phyloP scores from a whole-genome alignment of 2,329 filamentous ascomycete species.

The Cladosporium oxysporum region DNA sequence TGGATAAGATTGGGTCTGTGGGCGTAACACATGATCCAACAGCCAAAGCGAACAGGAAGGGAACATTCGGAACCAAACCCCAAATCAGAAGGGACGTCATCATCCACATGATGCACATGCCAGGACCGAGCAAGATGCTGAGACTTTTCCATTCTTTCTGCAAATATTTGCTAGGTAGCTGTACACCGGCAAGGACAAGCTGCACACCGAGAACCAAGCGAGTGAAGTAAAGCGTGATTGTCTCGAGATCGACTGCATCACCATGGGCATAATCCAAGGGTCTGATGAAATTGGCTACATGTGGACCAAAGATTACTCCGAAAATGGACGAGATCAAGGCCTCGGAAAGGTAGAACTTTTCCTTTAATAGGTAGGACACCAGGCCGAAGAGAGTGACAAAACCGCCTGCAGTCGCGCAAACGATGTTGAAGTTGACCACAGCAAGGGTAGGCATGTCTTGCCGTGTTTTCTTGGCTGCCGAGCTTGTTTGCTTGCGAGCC shows the following conservation, averaged over 20 bases:
- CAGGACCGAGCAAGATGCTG: slow-evolving; percentile 73
- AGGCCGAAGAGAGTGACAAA: slow-evolving; percentile 90
- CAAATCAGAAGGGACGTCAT: slow-evolving; percentile 77
- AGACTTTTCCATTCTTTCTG: slow-evolving; percentile 76
- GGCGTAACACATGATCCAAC: slow-evolving; percentile 87
- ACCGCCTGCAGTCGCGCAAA: slow-evolving; percentile 76
- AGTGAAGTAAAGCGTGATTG: slow-evolving; percentile 79
- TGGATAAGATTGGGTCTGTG: slow-evolving; percentile 84
- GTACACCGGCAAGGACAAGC: slow-evolving; percentile 83
- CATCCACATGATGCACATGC: slow-evolving; percentile 87
- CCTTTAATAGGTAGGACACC: slow-evolving; percentile 86
- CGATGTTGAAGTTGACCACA: slow-evolving; percentile 79
- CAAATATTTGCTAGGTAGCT: slow-evolving; percentile 82
- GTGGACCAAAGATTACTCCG: slow-evolving; percentile 76
- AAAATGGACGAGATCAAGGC: slow-evolving; percentile 83
- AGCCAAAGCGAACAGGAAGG: slow-evolving; percentile 75
- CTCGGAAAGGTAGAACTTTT: slow-evolving; percentile 88
- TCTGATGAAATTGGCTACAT: slow-evolving; percentile 73
- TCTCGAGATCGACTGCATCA: slow-evolving; percentile 60
- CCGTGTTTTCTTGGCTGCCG: not conserved
- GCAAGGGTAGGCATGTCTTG: slow-evolving; percentile 61
- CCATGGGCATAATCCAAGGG: slow-evolving; percentile 71
- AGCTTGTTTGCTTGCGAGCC: not conserved
- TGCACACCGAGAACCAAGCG: slow-evolving; percentile 88
- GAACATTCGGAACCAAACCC: slow-evolving; percentile 69